These are phyloP conservation scores for Pulveroboletus sp. DNA, from an alignment of 768 basidiomycete genomes.

Conservation along the genomic window DNA sequence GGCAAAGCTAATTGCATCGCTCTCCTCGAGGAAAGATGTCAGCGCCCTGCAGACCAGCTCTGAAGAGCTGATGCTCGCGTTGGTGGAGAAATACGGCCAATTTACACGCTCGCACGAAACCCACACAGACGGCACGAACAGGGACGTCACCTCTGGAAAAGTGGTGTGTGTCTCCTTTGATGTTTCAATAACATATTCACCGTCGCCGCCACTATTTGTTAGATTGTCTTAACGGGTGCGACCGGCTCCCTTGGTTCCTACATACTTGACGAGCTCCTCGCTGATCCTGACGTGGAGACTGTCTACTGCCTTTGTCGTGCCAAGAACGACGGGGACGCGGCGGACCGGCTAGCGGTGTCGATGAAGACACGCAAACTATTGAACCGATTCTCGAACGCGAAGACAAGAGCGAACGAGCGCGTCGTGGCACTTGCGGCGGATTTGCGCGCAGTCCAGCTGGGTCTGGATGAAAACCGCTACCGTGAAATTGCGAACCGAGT, in stretches of 20 bases:
- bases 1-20: slow-evolving; percentile 38
- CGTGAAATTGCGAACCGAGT: slow-evolving; percentile 31
- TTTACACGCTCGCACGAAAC: slow-evolving; percentile 4
- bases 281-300: slow-evolving; percentile 33
- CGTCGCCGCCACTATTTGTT: not conserved
- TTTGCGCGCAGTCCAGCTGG: slow-evolving; percentile 38
- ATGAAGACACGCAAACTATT: slow-evolving; percentile 36
- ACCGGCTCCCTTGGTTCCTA: slow-evolving; percentile 57
- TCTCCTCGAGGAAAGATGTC: slow-evolving; percentile 31
- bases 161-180: slow-evolving; percentile 14
- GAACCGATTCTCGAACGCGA: slow-evolving; percentile 3
- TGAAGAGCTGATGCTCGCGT: slow-evolving; percentile 40
- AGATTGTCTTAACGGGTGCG: slow-evolving; percentile 46
- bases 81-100: slow-evolving; percentile 43
- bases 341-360: slow-evolving; percentile 40
- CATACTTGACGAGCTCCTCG: slow-evolving; percentile 45
- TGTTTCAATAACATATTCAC: not conserved
- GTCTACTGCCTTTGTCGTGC: slow-evolving; percentile 55
- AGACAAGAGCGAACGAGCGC: slow-evolving; percentile 15
- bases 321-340: slow-evolving; percentile 41
- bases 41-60: slow-evolving; percentile 21
- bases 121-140: slow-evolving; percentile 5
- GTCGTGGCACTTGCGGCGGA: slow-evolving; percentile 44
- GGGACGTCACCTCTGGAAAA: slow-evolving; percentile 10
- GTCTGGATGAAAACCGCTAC: slow-evolving; percentile 38